Percentiles rank a stretch among this genome's conserved stretches.
Conservation (phyloP, 108 stramenopile species). For the Cyclotella kingstonii region DNA sequence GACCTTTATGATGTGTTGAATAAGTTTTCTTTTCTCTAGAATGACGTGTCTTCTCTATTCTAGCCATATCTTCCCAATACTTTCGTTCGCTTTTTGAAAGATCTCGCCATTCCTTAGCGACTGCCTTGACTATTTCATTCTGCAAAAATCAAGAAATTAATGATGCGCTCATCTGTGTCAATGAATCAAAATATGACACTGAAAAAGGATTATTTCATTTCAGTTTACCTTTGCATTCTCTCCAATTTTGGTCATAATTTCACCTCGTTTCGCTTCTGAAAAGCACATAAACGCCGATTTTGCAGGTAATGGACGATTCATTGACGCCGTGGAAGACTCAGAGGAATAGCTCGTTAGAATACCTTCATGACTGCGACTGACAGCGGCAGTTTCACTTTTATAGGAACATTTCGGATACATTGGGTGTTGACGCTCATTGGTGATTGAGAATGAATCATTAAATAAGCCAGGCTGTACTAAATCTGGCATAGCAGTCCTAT, state of each 20-base stretch:
- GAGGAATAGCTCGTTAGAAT: slow-evolving; percentile 12
- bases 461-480: background rate
- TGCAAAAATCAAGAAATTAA: background rate
- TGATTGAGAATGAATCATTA: background rate
- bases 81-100: slow-evolving; percentile 17
- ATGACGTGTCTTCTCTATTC: slow-evolving; percentile 29
- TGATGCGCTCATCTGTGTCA: no score
- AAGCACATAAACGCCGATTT: slow-evolving; percentile 47
- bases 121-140: slow-evolving; percentile 22
- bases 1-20: slow-evolving; percentile 1
- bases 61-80: slow-evolving; percentile 28
- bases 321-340: slow-evolving; percentile 18
- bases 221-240: slow-evolving; percentile 4
- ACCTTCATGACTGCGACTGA: slow-evolving; percentile 1
- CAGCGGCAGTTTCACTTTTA: slow-evolving; percentile 19
- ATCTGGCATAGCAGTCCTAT: background rate
- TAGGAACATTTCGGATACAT: slow-evolving; percentile 13
- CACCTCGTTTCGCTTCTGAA: slow-evolving; percentile 12
- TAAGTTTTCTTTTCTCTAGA: slow-evolving; percentile 26
- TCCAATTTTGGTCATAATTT: slow-evolving; percentile 13
- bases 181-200: no score
- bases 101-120: slow-evolving; percentile 34
- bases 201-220: no score
- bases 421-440: background rate
- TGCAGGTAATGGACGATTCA: slow-evolving; percentile 22